A percentile compares a stretch with the other conserved stretches of the same genome.
Conservation (phyloP, 2,329 filamentous ascomycete species). For the Curvularia hawaiiensis region DNA sequence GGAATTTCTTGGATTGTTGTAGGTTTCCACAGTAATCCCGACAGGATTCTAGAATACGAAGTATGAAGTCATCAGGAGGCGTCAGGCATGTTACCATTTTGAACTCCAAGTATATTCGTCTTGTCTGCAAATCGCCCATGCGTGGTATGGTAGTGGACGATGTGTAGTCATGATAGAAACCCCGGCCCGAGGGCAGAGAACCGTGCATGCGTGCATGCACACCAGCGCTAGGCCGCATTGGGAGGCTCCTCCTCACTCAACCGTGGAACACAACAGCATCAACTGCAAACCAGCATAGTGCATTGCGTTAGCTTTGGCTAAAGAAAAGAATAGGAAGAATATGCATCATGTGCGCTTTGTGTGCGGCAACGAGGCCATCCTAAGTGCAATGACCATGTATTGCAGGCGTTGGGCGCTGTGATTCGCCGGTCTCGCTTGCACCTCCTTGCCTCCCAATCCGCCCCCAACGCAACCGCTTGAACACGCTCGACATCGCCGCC, state of each 20-base stretch:
- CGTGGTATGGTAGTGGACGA: not conserved
- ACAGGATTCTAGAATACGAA: not conserved
- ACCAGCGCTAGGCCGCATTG: conserved; percentile 9
- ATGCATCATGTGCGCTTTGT: not conserved
- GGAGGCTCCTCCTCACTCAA: conserved; percentile 7
- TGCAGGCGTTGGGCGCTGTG: conserved; percentile 2
- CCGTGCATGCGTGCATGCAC: not conserved
- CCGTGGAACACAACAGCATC: conserved; percentile 14
- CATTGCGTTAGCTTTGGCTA: conserved; percentile 1
- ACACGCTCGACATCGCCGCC: conserved; percentile 17
- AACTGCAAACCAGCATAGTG: conserved; percentile 4
- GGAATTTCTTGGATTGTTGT: not conserved
- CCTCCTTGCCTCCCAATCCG: conserved; percentile 14
- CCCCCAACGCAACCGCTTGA: conserved; percentile 16
- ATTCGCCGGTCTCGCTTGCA: conserved; percentile 14
- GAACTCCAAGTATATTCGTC: not conserved
- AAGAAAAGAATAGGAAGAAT: not conserved
- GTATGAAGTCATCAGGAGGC: not conserved
- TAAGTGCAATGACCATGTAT: conserved; percentile 10
- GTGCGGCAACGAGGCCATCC: conserved; percentile 4
- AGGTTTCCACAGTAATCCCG: not conserved
- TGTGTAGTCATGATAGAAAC: not conserved
- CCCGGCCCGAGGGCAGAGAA: not conserved
- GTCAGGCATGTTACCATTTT: not conserved
- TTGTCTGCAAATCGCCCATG: not conserved